Base-by-base conservation (phyloP, 2,329 filamentous ascomycete genomes). In the Stenocarpella maydis region DNA sequence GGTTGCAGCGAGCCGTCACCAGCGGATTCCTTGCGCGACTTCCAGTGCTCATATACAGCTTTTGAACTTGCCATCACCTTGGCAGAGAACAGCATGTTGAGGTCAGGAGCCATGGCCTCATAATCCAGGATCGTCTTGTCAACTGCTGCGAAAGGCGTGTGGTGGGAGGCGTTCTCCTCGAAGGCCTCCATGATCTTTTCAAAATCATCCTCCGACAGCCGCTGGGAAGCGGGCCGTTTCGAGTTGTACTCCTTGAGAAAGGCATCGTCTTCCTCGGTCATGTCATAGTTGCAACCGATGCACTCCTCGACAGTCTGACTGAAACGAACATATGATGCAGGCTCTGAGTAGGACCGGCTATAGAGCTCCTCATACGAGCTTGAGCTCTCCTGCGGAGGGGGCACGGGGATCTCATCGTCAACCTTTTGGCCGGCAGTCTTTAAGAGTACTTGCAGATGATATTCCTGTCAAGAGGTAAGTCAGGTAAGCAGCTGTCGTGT, bases 301-400 rank as follows among this genome's bases (percentile, higher is more conserved):
- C 92, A 97, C 81, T 99, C 96, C 82, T 99, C 96, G 71, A 99
- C 95, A 3, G 96, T 99, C 74, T 97, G 95, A 73, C 96, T 98
- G 83, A 97, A 98, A 73, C 95, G 94, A 79, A 99, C 97, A 82
- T 98, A 98, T 71, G 95, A 96, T 71, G 91, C 90, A 65, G 96
- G 94, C 80, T 97, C 92, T 76, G 90, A 88, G 82, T 95, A 98
- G 69, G 85, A 84, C 73, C 88, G 89, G 61, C 91, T 88, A 79
- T 98, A 98, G 75, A 98, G 88, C 76, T 91, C 88, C 81, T 97
- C 93, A 90, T 98, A 99, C 88, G 81, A 95, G 84, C 73, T 85
- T 82, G 75, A 50, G 14, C 87, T 90, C 81, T 89, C 84, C 77
- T 89, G 80, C 17, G 89, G 87, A 75, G 89, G 89, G 71, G 89